Evolutionary conservation across 1,139 yeast species (phyloP).

Genomic region (Kodamaea derodonti): DNA sequence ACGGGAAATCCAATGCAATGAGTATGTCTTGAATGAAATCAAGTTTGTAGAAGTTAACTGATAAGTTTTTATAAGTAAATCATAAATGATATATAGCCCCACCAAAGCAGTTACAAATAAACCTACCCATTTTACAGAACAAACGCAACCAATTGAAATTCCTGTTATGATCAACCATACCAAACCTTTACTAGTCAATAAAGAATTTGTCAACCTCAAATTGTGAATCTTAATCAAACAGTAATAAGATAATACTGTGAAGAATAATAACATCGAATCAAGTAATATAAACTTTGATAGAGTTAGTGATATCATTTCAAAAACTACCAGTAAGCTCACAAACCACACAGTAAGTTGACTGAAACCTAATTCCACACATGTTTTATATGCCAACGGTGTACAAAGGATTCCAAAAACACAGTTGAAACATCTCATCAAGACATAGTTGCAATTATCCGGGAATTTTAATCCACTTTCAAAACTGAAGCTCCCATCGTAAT

Average conservation of each 20-base stretch:
- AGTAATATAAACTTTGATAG: slow-evolving; percentile 67
- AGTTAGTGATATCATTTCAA: slow-evolving; percentile 64
- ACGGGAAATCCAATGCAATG: slow-evolving; percentile 69
- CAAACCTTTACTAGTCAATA: slow-evolving; percentile 45
- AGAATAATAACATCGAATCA: slow-evolving; percentile 70
- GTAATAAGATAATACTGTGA: slow-evolving; percentile 60
- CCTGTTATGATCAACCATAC: slow-evolving; percentile 69
- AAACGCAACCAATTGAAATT: slow-evolving; percentile 82
- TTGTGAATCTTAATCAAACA: slow-evolving; percentile 55
- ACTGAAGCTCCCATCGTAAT: slow-evolving; percentile 60
- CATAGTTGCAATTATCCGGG: slow-evolving; percentile 54
- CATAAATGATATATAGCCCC: slow-evolving; percentile 80
- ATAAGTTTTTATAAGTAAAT: slow-evolving; percentile 63
- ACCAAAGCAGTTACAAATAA: slow-evolving; percentile 77
- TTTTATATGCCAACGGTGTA: slow-evolving; percentile 61
- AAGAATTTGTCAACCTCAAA: slow-evolving; percentile 30
- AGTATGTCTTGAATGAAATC: slow-evolving; percentile 35
- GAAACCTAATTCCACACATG: slow-evolving; percentile 50
- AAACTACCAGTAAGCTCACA: slow-evolving; percentile 54
- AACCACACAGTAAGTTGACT: slow-evolving; percentile 47
- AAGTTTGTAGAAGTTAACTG: slow-evolving; percentile 32
- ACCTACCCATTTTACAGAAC: slow-evolving; percentile 96
- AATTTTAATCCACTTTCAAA: slow-evolving; percentile 60
- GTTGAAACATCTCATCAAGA: slow-evolving; percentile 63
- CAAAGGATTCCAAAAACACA: slow-evolving; percentile 59